Evolutionary conservation across 495 filamentous ascomycete genomes (phyloP), one percentile per base, ranked within the genome.

Genomic region (Barbatosphaeria neglecta): DNA sequence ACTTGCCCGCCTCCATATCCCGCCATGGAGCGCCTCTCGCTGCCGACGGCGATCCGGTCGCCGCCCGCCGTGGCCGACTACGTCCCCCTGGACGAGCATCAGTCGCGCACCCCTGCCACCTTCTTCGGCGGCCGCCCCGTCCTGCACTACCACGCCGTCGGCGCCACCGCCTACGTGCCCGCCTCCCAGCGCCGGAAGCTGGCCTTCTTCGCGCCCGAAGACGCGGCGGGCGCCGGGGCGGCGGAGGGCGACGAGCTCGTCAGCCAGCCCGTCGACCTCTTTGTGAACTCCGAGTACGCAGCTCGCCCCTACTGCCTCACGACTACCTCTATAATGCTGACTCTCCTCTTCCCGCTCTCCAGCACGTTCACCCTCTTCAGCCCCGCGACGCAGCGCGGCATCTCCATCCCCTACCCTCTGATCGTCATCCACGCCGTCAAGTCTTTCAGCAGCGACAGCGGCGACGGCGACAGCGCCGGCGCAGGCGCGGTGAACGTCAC

Each of bases 351-450:
- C 24, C 18, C n/a, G 9, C 10, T 19, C 6, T 46, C 44, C 47
- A 93, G 87, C 43, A 81, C 82, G 65, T 71, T 95, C 49, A 76
- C 78, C 39, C 64, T 94, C 51, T 90, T 78, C 70, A 83, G 78
- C 58, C 63, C 75, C 41, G 44, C 75, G 17, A 69, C 67, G 39
- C 64, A 70, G 25, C 65, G 63, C 3, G 90, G 89, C 43, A 56
- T 95, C 43, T 74, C 80, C 33, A 88, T 98, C 48, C 84, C 88
- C 13, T 98, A 95, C 69, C 87, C 85, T 4, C 66, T 80, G 25
- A 87, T 98, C 58, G 84, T 82, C 23, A 79, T 97, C 9, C 92
- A 98, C 63, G 92, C 90, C 8, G 78, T 89, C 62, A 83, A 89
- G 62, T 25, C 27, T 13, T 31, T 13, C 27, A 76, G 76, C 45